A percentile compares a stretch with the other conserved stretches of the same genome.
Conservation (phyloP, 148 eudicot species). For the Amaranthus cruentus region DNA sequence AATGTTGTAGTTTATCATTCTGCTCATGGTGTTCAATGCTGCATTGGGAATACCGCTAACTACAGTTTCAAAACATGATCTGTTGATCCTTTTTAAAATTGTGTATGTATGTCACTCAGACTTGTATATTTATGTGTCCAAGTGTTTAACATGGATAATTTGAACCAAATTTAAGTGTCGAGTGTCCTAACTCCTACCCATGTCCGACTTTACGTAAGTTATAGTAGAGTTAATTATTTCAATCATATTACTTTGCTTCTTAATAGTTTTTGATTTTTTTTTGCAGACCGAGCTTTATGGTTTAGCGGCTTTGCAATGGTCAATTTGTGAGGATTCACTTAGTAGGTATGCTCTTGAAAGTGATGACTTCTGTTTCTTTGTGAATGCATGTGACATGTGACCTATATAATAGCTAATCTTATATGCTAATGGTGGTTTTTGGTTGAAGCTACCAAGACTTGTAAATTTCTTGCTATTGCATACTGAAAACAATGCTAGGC, state of each 20-base stretch:
- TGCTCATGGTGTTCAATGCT: not conserved
- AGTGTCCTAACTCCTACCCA: too few relatives aligned
- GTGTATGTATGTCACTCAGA: too few relatives aligned
- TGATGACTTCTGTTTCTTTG: constrained; percentile 6
- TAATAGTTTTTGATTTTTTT: not conserved
- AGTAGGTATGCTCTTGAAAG: constrained; percentile 39
- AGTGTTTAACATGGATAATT: too few relatives aligned
- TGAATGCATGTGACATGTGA: not conserved
- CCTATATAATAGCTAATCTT: not conserved
- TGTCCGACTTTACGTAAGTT: too few relatives aligned
- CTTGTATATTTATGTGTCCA: too few relatives aligned
- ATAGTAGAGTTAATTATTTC: not conserved
- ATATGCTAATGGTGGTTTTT: not conserved
- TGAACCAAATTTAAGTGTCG: too few relatives aligned
- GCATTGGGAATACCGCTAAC: not conserved
- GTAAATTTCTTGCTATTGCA: not conserved
- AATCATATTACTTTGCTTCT: not conserved
- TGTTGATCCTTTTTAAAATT: too few relatives aligned
- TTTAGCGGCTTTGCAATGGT: constrained; percentile 90
- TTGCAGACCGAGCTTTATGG: constrained; percentile 88
- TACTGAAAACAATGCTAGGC: not conserved
- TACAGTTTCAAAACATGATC: too few relatives aligned
- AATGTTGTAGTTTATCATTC: not conserved
- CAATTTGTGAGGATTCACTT: constrained; percentile 87
- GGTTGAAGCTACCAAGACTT: not conserved